Evolutionary conservation across 2,329 filamentous ascomycete species (phyloP).

Genomic region (Chaetomium strumarium): DNA sequence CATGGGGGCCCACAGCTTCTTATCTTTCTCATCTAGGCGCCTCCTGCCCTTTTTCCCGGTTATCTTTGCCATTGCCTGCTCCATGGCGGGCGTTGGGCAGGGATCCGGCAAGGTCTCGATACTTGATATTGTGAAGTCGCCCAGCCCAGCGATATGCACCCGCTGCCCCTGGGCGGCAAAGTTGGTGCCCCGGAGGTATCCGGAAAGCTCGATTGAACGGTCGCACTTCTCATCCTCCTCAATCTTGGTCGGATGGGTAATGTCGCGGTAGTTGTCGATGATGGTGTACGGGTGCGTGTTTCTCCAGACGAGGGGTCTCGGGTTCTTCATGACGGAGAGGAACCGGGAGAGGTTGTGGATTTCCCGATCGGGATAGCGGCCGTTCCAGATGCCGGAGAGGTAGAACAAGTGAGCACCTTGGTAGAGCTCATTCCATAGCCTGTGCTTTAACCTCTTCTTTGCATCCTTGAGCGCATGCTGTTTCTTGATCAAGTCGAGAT

Average conservation of each 20-base stretch:
- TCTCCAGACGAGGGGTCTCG: slow-evolving; percentile 89
- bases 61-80: slow-evolving; percentile 78
- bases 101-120: slow-evolving; percentile 90
- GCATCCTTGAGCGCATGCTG: slow-evolving; percentile 86
- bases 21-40: slow-evolving; percentile 91
- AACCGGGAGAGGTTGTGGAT: slow-evolving; percentile 94
- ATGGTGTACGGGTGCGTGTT: slow-evolving; percentile 94
- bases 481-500: slow-evolving; percentile 92
- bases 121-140: slow-evolving; percentile 75
- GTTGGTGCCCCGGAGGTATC: slow-evolving; percentile 91
- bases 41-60: slow-evolving; percentile 75
- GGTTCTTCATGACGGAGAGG: slow-evolving; percentile 98
- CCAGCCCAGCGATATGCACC: slow-evolving; percentile 87
- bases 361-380: slow-evolving; percentile 92
- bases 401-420: slow-evolving; percentile 97
- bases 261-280: slow-evolving; percentile 89
- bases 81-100: slow-evolving; percentile 87
- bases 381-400: slow-evolving; percentile 92
- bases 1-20: slow-evolving; percentile 94
- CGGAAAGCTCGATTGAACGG: slow-evolving; percentile 82
- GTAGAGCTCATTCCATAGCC: slow-evolving; percentile 95
- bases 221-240: slow-evolving; percentile 88
- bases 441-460: slow-evolving; percentile 92
- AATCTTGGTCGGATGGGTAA: slow-evolving; percentile 87
- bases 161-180: slow-evolving; percentile 79